Percentiles rank a stretch among this genome's conserved stretches.
These are phyloP conservation scores for Vicia sativa DNA, from an alignment of 306 rosid species.

Conservation along the genomic window DNA sequence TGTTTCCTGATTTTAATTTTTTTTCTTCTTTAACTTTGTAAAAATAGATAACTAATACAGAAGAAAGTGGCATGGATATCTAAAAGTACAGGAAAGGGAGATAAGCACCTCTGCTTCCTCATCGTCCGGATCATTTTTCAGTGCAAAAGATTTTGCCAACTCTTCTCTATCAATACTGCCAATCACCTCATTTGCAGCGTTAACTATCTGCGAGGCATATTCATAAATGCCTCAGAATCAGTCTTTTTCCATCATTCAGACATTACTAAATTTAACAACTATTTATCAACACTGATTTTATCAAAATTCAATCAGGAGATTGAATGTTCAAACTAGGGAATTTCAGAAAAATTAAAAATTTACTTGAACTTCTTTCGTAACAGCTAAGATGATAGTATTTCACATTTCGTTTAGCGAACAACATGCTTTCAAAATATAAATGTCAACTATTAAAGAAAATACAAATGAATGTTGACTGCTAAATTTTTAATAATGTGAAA, in stretches of 20 bases:
- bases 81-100: slow-evolving; percentile 24
- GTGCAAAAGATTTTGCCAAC: slow-evolving; percentile 58
- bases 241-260: not conserved
- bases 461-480: not conserved
- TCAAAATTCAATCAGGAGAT: not conserved
- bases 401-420: slow-evolving; percentile 2
- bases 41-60: not conserved
- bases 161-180: slow-evolving; percentile 82
- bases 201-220: slow-evolving; percentile 62
- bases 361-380: not conserved
- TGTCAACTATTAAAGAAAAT: slow-evolving; percentile 21
- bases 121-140: slow-evolving; percentile 76
- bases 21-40: not conserved
- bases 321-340: not conserved
- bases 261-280: not conserved
- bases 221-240: slow-evolving; percentile 1
- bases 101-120: slow-evolving; percentile 79
- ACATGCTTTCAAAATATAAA: slow-evolving; percentile 19
- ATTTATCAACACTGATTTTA: slow-evolving; percentile 9
- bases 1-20: not conserved
- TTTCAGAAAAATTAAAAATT: slow-evolving; percentile 16
- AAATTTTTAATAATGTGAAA: slow-evolving; percentile 9
- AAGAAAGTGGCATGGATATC: slow-evolving; percentile 18
- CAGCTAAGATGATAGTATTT: not conserved
- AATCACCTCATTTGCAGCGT: slow-evolving; percentile 78